Evolutionary conservation across 495 filamentous ascomycete species (phyloP).

Genomic region (Cairneyella variabilis): DNA sequence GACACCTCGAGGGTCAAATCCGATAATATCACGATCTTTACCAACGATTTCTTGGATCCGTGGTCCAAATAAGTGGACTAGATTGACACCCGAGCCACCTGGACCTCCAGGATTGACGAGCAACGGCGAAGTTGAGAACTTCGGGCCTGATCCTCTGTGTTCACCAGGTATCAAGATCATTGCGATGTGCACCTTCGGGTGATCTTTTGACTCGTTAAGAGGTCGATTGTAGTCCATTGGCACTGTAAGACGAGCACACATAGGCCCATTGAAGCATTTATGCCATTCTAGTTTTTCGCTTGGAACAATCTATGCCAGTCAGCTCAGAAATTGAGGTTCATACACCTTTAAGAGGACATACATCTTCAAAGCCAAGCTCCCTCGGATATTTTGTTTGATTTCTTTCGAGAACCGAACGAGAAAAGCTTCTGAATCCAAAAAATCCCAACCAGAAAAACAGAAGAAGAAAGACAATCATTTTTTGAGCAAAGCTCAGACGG

Average conservation of each 20-base stretch:
- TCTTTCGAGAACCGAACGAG: too few species aligned
- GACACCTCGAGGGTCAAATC: constrained; percentile 55
- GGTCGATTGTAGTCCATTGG: constrained; percentile 39
- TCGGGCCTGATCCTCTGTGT: constrained; percentile 13
- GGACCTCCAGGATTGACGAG: constrained; percentile 44
- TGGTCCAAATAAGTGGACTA: constrained; percentile 20
- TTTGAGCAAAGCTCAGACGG: background rate
- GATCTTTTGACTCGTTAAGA: constrained; percentile 35
- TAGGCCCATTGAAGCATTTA: constrained; percentile 9
- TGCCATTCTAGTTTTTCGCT: constrained; percentile 39
- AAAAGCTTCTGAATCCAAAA: too few species aligned
- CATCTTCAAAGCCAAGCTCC: constrained; percentile 2
- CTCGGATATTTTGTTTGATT: too few species aligned
- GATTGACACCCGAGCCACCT: constrained; percentile 35
- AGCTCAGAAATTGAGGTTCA: background rate
- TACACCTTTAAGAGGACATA: background rate
- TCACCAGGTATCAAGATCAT: constrained; percentile 22
- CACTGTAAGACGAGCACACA: constrained; percentile 44
- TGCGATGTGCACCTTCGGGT: constrained; percentile 26
- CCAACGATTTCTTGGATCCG: constrained; percentile 34
- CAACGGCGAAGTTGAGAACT: constrained; percentile 34
- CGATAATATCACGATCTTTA: constrained; percentile 37
- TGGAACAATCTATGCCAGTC: constrained; percentile 36
- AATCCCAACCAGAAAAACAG: too few species aligned
- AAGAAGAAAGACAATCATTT: background rate